Base-by-base conservation (phyloP, 257 asterid species). In the Solanum dulcamara region DNA sequence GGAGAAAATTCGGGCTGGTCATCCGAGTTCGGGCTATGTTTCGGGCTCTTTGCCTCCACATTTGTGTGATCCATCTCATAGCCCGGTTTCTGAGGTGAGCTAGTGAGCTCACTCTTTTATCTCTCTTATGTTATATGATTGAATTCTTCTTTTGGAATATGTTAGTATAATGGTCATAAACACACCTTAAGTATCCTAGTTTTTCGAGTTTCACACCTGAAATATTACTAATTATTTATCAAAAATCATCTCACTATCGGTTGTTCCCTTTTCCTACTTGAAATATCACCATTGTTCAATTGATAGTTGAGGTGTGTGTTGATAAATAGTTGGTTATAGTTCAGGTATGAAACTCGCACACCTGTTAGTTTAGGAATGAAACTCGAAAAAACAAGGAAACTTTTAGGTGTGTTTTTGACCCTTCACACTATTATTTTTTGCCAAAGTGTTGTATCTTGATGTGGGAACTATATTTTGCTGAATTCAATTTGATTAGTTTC, bases 41-140 rank as follows among this genome's bases (percentile, higher is more conserved):
- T 89, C 90, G 82, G 92, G 90, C 40, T 86, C 85, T 85, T 90
- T 92, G 87, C 97, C 98, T 0, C 94, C 92, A 3, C 96, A 91
- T 88, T 91, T 94, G 91, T 90, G 93, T 80, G 98, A 95, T 93
- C 98, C 98, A 18, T 91, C 98, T 74, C 96, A 94, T 84, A 91
- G 97, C 91, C 98, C 96, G 62, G 88, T 85, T 84, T 91, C 97
- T 13, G 94, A 92, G 96, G 97, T 94, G 37, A 67, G 86, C 5
- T 86, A 60, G 50, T 93, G 40, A 62, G 86, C 6, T 86, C 70
- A 62, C 85, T 70, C 30, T 74, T 46, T 14, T 81, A 55, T 51
- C 32, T 26, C 28, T 33, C 32, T 77, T 42, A 14, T 86, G 66
- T 53, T 80, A 14, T 74, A 48, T 46, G 38, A 64, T 84, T 59